Conservation (phyloP, 2,329 filamentous ascomycete species). For the Penicillium oxalicum region DNA sequence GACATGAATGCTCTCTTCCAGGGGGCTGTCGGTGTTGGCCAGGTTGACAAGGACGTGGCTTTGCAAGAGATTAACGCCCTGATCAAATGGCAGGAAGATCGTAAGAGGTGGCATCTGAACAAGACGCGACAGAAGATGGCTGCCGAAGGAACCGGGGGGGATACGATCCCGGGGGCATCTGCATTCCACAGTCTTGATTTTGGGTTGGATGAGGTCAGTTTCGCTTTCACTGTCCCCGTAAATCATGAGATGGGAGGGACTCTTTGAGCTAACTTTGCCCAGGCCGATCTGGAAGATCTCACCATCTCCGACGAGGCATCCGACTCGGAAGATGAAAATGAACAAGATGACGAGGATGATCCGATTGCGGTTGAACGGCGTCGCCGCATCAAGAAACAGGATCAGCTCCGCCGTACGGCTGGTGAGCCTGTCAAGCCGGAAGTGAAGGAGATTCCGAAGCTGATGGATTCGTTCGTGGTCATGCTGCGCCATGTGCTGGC, state of each 20-base stretch:
- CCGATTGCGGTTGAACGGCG: slow-evolving; percentile 82
- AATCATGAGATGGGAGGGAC: neutral
- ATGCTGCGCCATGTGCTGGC: slow-evolving; percentile 80
- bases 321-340: slow-evolving; percentile 65
- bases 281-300: slow-evolving; percentile 76
- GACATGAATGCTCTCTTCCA: slow-evolving; percentile 93
- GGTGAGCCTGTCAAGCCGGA: slow-evolving; percentile 78
- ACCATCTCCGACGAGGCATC: slow-evolving; percentile 69
- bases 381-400: slow-evolving; percentile 68
- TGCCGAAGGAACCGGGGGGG: slow-evolving; percentile 57
- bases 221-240: neutral
- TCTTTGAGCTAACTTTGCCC: slow-evolving; percentile 10
- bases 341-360: slow-evolving; percentile 66
- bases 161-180: slow-evolving; percentile 49
- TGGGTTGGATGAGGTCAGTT: slow-evolving; percentile 68
- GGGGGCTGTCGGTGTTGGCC: slow-evolving; percentile 62
- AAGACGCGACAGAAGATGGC: slow-evolving; percentile 99
- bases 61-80: slow-evolving; percentile 76
- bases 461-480: slow-evolving; percentile 70
- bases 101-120: slow-evolving; percentile 97
- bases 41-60: slow-evolving; percentile 65
- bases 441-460: slow-evolving; percentile 71
- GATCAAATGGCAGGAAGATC: slow-evolving; percentile 87
- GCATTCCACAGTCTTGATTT: slow-evolving; percentile 78
- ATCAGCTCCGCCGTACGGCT: slow-evolving; percentile 70